These are phyloP conservation scores for Capsicum pubescens DNA, from an alignment of 257 asterid genomes.

Conservation along the genomic window DNA sequence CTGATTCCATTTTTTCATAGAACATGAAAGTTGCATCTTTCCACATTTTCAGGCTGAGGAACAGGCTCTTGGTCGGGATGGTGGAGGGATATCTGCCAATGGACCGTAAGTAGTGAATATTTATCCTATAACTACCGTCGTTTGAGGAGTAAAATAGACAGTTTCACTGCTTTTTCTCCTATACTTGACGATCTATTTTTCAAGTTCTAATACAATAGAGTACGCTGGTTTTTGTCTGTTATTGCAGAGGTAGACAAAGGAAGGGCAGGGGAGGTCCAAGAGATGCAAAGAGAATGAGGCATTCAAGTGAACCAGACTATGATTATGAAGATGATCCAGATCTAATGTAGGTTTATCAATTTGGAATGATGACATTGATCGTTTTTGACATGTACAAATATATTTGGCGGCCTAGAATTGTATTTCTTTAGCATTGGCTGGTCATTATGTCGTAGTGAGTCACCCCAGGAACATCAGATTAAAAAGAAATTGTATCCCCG, in stretches of 20 bases:
- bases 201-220: neutral
- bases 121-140: neutral
- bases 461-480: neutral
- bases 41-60: slow-evolving; percentile 76
- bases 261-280: slow-evolving; percentile 86
- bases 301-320: slow-evolving; percentile 83
- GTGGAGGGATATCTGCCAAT: slow-evolving; percentile 63
- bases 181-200: neutral
- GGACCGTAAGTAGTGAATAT: slow-evolving; percentile 73
- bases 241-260: slow-evolving; percentile 82
- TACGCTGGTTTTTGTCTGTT: neutral
- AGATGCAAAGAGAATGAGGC: slow-evolving; percentile 84
- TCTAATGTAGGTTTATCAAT: slow-evolving; percentile 50
- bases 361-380: slow-evolving; percentile 24
- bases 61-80: slow-evolving; percentile 79
- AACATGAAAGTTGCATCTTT: neutral
- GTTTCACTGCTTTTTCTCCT: neutral
- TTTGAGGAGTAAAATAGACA: neutral
- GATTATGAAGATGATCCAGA: slow-evolving; percentile 98
- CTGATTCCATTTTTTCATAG: slow-evolving; percentile 10
- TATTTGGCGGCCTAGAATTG: slow-evolving; percentile 25
- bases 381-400: slow-evolving; percentile 14
- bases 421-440: neutral
- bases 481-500: neutral
- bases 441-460: neutral